These are phyloP conservation scores for Termitomyces sp. DNA, from an alignment of 1,284 basidiomycete genomes.

Conservation along the genomic window DNA sequence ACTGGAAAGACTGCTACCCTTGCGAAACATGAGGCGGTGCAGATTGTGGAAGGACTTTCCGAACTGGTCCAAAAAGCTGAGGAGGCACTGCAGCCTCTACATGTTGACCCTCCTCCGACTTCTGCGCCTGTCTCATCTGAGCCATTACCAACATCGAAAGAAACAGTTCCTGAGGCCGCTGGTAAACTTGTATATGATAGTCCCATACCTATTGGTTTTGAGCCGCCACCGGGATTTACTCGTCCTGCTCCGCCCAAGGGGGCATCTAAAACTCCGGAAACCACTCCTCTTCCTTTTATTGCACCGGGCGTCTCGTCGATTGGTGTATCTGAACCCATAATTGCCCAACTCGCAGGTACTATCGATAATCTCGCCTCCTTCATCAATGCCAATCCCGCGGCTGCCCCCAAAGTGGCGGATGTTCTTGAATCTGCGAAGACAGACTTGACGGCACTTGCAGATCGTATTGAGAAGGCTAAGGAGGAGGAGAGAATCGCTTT, in stretches of 20 bases:
- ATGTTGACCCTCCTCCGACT: conserved; percentile 10
- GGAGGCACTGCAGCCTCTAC: conserved; percentile 48
- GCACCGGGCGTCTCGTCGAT: conserved; percentile 79
- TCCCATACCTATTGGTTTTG: conserved; percentile 85
- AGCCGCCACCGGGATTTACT: conserved; percentile 84
- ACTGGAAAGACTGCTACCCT: conserved; percentile 33
- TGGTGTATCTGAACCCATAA: conserved; percentile 77
- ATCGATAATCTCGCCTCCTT: conserved; percentile 91
- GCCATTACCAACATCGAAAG: conserved; percentile 24
- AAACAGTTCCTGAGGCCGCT: conserved; percentile 24
- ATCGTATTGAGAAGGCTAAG: conserved; percentile 78
- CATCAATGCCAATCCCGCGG: conserved; percentile 69
- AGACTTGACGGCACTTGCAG: conserved; percentile 80
- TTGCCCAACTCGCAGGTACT: conserved; percentile 87
- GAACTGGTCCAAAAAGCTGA: conserved; percentile 68
- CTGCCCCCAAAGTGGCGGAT: conserved; percentile 61
- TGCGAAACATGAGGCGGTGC: conserved; percentile 43
- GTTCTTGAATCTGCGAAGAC: conserved; percentile 72
- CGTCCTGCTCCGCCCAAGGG: conserved; percentile 47
- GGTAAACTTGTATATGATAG: conserved; percentile 57
- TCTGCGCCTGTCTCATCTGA: conserved; percentile 10
- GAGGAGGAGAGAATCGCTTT: conserved; percentile 77
- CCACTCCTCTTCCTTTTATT: conserved; percentile 65
- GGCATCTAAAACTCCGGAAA: conserved; percentile 27
- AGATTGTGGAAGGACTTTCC: conserved; percentile 58